Evolutionary conservation across 2,329 filamentous ascomycete species (phyloP), one percentile per base, ranked within the genome.

Genomic region (Fusarium algeriense): DNA sequence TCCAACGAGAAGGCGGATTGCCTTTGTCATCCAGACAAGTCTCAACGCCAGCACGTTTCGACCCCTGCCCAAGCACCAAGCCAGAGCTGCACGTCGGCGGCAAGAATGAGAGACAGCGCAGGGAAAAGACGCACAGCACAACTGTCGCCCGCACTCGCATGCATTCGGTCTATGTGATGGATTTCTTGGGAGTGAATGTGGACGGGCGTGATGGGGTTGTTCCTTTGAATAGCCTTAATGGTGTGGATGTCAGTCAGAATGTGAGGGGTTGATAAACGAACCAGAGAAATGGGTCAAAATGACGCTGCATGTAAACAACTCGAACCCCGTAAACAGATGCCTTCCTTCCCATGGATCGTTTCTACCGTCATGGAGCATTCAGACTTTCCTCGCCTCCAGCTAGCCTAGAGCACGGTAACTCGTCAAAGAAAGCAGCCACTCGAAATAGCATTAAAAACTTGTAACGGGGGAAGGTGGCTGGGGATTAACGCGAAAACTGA

Each of bases 281-380:
- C 68, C 53, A 49, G 49, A 38, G 45, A 41, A 65, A 65, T 49
- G 69, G 49, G 54, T 70, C 65, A 72, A 62, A 37, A 72, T 72
- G 69, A 72, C 69, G 69, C 70, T 63, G 58, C 26, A 49, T 58
- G 64, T 58, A 71, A 69, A 64, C 68, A 71, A 61, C 54, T 50
- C 64, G 62, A 67, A 48, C 61, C 35, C 52, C 32, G n/a, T 13
- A 12, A 49, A 43, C 28, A 46, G 40, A 32, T n/a, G 10, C 30
- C 26, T 14, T 20, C 43, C 54, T 37, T 30, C 32, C 23, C 13
- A 40, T 40, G 17, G 11, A 53, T 44, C 14, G 17, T 44, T 26
- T 37, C 30, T 65, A 45, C 28, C 32, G 49, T 38, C 26, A 20
- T 26, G 17, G 19, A 35, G 32, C 19, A 30, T 44, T 59, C 54